phyloP scores from a whole-genome alignment of 495 filamentous ascomycete species.

The Penicillium subrubescens region DNA sequence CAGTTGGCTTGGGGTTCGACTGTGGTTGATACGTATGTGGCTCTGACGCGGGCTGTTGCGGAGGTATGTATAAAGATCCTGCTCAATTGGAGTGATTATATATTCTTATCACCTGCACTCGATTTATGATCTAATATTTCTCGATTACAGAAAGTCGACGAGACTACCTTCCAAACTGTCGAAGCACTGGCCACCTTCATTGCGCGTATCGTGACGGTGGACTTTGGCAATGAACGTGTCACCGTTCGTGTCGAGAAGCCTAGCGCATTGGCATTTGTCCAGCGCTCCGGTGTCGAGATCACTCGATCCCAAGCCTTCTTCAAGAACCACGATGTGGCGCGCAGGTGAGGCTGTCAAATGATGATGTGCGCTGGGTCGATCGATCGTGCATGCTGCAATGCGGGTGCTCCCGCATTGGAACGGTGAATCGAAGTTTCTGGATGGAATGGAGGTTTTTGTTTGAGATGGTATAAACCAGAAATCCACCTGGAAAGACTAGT shows the following conservation, averaged over 20 bases:
- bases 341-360: not conserved
- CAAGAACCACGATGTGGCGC: slow-evolving; percentile 28
- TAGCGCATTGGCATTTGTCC: slow-evolving; percentile 58
- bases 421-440: not conserved
- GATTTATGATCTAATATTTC: not conserved
- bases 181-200: slow-evolving; percentile 58
- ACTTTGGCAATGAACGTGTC: slow-evolving; percentile 53
- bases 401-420: not conserved
- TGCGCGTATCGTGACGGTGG: slow-evolving; percentile 53
- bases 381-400: slow-evolving; percentile 1
- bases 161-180: slow-evolving; percentile 56
- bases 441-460: not conserved
- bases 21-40: slow-evolving; percentile 47
- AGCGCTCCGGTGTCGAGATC: slow-evolving; percentile 58
- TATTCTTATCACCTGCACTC: not conserved
- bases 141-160: slow-evolving; percentile 49
- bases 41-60: slow-evolving; percentile 46
- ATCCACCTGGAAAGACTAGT: not conserved
- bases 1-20: slow-evolving; percentile 44
- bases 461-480: not conserved
- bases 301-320: slow-evolving; percentile 54
- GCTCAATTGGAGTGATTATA: not conserved
- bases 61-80: slow-evolving; percentile 32
- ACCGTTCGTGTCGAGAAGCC: slow-evolving; percentile 60
- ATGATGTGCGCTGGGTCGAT: not conserved